phyloP scores from a whole-genome alignment of 2,329 filamentous ascomycete species.

The Aspergillus unguis region DNA sequence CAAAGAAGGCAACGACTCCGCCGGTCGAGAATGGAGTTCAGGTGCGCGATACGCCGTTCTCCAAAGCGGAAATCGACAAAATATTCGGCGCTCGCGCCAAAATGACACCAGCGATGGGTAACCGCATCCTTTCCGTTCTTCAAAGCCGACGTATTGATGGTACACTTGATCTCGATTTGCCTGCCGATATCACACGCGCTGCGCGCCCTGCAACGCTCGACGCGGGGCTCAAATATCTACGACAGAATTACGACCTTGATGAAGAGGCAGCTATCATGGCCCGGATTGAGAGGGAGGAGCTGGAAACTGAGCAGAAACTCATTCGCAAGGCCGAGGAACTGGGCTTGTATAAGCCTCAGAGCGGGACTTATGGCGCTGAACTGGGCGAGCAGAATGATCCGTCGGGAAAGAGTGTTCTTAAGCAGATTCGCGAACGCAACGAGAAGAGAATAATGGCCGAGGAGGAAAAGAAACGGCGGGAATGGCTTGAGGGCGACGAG shows the following conservation, averaged over 20 bases:
- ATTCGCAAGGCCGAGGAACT: slow-evolving; percentile 38
- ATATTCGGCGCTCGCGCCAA: slow-evolving; percentile 34
- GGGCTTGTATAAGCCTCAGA: slow-evolving; percentile 44
- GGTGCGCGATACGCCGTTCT: slow-evolving; percentile 30
- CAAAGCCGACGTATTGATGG: slow-evolving; percentile 45
- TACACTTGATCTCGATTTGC: slow-evolving; percentile 45
- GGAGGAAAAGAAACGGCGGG: slow-evolving; percentile 48
- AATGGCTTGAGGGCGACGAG: slow-evolving; percentile 54
- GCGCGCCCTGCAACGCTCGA: slow-evolving; percentile 34
- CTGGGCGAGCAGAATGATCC: slow-evolving; percentile 41
- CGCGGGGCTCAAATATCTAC: slow-evolving; percentile 41
- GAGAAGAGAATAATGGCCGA: slow-evolving; percentile 39
- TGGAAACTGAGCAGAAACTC: slow-evolving; percentile 36
- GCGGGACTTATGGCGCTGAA: slow-evolving; percentile 42
- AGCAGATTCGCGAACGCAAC: slow-evolving; percentile 39
- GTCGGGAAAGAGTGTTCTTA: slow-evolving; percentile 42
- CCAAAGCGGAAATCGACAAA: slow-evolving; percentile 30
- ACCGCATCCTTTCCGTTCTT: slow-evolving; percentile 38
- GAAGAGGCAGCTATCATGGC: slow-evolving; percentile 49
- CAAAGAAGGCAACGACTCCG: slow-evolving; percentile 13
- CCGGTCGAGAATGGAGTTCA: slow-evolving; percentile 26
- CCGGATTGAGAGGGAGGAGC: slow-evolving; percentile 41
- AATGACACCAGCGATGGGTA: slow-evolving; percentile 32
- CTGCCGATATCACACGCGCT: slow-evolving; percentile 35
- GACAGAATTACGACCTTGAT: slow-evolving; percentile 42